Conservation (phyloP, 495 filamentous ascomycete genomes). For the Penicillium odoratum region DNA sequence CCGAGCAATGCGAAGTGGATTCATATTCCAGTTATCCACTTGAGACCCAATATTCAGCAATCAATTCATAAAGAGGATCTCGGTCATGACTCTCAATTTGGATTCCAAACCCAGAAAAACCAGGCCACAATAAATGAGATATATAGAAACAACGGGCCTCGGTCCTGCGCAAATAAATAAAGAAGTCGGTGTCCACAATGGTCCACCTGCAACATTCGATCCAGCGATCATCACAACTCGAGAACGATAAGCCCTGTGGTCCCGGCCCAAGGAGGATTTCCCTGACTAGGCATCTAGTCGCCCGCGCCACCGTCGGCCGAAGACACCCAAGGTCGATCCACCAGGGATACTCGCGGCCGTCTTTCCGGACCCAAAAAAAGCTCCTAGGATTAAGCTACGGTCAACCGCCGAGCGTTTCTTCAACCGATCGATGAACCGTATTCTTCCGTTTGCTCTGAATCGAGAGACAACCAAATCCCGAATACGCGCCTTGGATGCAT, state of each 20-base stretch:
- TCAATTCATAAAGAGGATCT: conserved; percentile 11
- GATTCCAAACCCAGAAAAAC: neutral
- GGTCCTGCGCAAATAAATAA: conserved; percentile 17
- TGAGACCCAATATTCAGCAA: conserved; percentile 17
- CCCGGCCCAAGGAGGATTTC: conserved; percentile 26
- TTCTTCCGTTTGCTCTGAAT: neutral
- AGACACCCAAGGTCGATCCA: conserved; percentile 15
- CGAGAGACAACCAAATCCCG: conserved; percentile 10
- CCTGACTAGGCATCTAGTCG: conserved; percentile 30
- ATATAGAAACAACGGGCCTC: conserved; percentile 3
- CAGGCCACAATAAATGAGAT: neutral
- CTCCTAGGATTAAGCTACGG: conserved; percentile 3
- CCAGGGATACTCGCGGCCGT: conserved; percentile 21
- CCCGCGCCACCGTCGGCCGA: conserved; percentile 28
- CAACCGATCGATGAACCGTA: conserved; percentile 9
- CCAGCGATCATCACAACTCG: conserved; percentile 26
- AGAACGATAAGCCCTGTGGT: conserved; percentile 32
- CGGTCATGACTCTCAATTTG: conserved; percentile 21
- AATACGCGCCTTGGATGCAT: conserved; percentile 10
- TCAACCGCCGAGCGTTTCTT: conserved; percentile 14
- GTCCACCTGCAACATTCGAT: conserved; percentile 22
- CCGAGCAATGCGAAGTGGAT: conserved; percentile 6
- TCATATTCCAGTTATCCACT: neutral
- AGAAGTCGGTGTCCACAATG: conserved; percentile 17
- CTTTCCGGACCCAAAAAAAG: conserved; percentile 19